Evolutionary conservation across 441 rosid species (phyloP), one percentile per base, ranked within the genome.

Genomic region (Codiaeum variegatum): DNA sequence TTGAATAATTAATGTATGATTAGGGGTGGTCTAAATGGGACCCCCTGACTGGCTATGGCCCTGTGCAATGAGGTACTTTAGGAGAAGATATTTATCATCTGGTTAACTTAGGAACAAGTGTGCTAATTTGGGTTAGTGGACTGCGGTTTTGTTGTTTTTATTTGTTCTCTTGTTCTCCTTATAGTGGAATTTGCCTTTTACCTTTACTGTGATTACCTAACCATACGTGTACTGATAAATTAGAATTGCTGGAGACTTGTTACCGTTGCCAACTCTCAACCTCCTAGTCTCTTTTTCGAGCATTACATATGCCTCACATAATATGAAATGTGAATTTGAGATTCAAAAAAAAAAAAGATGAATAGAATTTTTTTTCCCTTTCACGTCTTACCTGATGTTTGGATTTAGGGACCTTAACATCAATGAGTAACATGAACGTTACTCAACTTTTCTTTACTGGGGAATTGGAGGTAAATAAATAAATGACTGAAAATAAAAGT

Each of bases 81-180:
- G 81, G 44, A 40, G 81, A 49, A 40, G 81, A 49, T 82, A 78
- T 82, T 78, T 83, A 23, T 76, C 56, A 28, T 80, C 79, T 70
- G 77, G 55, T 83, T 87, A 79, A 88, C 90, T 34, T 83, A 84
- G 90, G 88, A 65, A 87, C 86, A 52, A 69, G 83, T 76, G 88
- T 86, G 87, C 92, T 90, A 83, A 88, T 89, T 76, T 70, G 82
- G 74, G 80, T 64, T 83, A 79, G 82, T 84, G 81, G 66, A 76
- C 74, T 61, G 21, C 58, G 19, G 54, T 44, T 32, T 51, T 36
- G 55, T 60, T 44, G 64, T n/a, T 15, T 40, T 65, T 42, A 49
- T 76, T 26, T 61, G 19, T 52, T 31, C 31, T 56, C 49, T 21
- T 66, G 1, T 65, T 72, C 49, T 36, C 67, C 55, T 55, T 62